A percentile compares a stretch with the other conserved stretches of the same genome.
phyloP scores from a whole-genome alignment of 768 basidiomycete genomes.

The Leccinum fibrillosum region DNA sequence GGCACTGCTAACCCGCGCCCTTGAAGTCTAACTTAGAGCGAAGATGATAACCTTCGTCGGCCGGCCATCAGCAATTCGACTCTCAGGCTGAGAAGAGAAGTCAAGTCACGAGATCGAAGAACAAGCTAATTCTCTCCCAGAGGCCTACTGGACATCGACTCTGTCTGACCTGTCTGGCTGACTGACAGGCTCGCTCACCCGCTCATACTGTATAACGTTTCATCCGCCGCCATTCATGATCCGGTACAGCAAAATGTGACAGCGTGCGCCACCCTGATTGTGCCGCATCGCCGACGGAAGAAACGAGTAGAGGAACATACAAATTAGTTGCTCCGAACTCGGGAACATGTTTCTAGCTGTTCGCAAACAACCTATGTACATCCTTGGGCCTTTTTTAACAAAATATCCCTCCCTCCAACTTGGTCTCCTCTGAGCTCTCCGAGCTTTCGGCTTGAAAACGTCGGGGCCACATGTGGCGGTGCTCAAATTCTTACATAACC shows the following conservation, averaged over 20 bases:
- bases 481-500: no score
- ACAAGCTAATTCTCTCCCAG: not conserved
- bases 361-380: not conserved
- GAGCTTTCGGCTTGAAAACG: no score
- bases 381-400: not conserved
- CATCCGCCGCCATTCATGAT: not conserved
- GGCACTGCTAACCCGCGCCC: not conserved
- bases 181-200: not conserved
- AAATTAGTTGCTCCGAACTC: not conserved
- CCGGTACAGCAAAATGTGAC: not conserved
- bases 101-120: not conserved
- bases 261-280: not conserved
- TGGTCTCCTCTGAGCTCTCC: not conserved
- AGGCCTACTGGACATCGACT: not conserved
- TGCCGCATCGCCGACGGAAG: not conserved
- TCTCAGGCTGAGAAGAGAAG: conserved; percentile 17
- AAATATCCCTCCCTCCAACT: not conserved
- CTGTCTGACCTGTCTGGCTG: no score
- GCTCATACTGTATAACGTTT: not conserved
- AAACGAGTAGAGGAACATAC: not conserved
- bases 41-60: conserved; percentile 27
- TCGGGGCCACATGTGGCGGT: no score
- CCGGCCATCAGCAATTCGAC: conserved; percentile 13
- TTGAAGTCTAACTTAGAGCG: conserved; percentile 13
- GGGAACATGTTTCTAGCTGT: not conserved